These are phyloP conservation scores for Aspergillus pseudonomiae DNA, from an alignment of 2,329 filamentous ascomycete genomes.

Conservation along the genomic window DNA sequence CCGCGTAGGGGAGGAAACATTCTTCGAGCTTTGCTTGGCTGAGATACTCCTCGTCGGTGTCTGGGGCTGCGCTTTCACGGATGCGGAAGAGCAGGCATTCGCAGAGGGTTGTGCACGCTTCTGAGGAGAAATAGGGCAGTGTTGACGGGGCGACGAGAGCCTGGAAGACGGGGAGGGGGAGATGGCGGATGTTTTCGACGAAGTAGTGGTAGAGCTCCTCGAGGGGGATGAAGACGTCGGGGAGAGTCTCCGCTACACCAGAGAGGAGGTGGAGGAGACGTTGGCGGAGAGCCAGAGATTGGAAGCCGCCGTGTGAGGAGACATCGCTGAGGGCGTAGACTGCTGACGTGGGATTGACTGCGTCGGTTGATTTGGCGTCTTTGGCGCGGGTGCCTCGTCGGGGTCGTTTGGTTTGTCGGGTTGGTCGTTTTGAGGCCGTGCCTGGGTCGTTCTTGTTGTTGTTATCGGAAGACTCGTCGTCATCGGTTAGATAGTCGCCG, in stretches of 20 bases:
- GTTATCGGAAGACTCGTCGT: conserved; percentile 30
- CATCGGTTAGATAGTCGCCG: conserved; percentile 47
- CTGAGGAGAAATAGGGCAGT: conserved; percentile 42
- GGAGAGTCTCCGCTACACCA: conserved; percentile 39
- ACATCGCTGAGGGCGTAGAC: conserved; percentile 24
- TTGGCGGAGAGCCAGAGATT: conserved; percentile 47
- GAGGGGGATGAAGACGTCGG: conserved; percentile 38
- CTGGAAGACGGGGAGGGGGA: conserved; percentile 51
- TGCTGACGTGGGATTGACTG: neutral
- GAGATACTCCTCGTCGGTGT: conserved; percentile 47
- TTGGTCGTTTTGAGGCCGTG: conserved; percentile 18
- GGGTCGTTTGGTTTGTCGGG: conserved; percentile 38
- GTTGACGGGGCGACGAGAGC: conserved; percentile 49
- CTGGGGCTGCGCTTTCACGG: conserved; percentile 46
- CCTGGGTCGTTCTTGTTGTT: conserved; percentile 9
- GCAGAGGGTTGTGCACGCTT: conserved; percentile 54
- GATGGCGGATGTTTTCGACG: conserved; percentile 50
- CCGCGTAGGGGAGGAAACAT: conserved; percentile 68
- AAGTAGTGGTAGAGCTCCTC: conserved; percentile 47
- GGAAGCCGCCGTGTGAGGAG: conserved; percentile 40
- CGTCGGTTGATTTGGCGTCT: conserved; percentile 4
- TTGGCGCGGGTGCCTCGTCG: conserved; percentile 28
- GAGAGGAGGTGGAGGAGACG: conserved; percentile 49
- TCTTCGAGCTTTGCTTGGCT: conserved; percentile 54
- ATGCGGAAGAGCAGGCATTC: conserved; percentile 57